These are phyloP conservation scores for Monascus purpureus DNA, from an alignment of 495 filamentous ascomycete genomes.

Conservation along the genomic window DNA sequence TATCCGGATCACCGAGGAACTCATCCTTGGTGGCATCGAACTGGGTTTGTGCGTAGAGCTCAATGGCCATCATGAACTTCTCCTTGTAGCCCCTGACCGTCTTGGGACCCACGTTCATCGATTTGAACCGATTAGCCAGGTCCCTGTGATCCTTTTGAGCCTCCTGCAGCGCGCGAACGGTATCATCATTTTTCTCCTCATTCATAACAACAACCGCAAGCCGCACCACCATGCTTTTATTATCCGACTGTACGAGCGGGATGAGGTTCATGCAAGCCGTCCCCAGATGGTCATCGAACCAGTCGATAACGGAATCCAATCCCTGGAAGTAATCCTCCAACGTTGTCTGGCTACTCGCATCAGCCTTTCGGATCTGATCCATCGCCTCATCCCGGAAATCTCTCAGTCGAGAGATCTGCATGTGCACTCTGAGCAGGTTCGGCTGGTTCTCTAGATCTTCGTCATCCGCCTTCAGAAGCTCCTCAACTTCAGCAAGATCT, in stretches of 20 bases:
- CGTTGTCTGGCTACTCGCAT: slow-evolving; percentile 65
- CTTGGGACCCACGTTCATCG: slow-evolving; percentile 81
- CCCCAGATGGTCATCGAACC: slow-evolving; percentile 92
- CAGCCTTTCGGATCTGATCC: slow-evolving; percentile 71
- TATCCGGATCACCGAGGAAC: slow-evolving; percentile 72
- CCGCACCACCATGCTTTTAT: slow-evolving; percentile 76
- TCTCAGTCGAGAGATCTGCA: slow-evolving; percentile 76
- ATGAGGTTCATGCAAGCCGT: slow-evolving; percentile 82
- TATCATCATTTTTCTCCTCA: slow-evolving; percentile 90
- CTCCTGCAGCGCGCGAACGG: slow-evolving; percentile 79
- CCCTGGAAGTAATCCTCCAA: slow-evolving; percentile 77
- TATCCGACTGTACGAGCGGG: slow-evolving; percentile 66
- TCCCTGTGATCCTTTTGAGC: slow-evolving; percentile 91
- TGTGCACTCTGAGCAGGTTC: slow-evolving; percentile 77
- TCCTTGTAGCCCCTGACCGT: slow-evolving; percentile 93
- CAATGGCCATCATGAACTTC: slow-evolving; percentile 74
- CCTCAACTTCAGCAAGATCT: slow-evolving; percentile 57
- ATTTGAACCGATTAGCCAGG: slow-evolving; percentile 83
- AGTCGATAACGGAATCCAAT: slow-evolving; percentile 75
- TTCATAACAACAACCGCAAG: slow-evolving; percentile 85
- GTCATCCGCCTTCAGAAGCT: slow-evolving; percentile 67
- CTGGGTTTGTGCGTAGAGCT: slow-evolving; percentile 54
- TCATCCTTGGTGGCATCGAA: slow-evolving; percentile 59
- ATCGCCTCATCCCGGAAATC: slow-evolving; percentile 93
- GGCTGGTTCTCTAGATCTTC: slow-evolving; percentile 80